These are phyloP conservation scores for Elongisporangium undulatum DNA, from an alignment of 352 stramenopile genomes.

Conservation along the genomic window DNA sequence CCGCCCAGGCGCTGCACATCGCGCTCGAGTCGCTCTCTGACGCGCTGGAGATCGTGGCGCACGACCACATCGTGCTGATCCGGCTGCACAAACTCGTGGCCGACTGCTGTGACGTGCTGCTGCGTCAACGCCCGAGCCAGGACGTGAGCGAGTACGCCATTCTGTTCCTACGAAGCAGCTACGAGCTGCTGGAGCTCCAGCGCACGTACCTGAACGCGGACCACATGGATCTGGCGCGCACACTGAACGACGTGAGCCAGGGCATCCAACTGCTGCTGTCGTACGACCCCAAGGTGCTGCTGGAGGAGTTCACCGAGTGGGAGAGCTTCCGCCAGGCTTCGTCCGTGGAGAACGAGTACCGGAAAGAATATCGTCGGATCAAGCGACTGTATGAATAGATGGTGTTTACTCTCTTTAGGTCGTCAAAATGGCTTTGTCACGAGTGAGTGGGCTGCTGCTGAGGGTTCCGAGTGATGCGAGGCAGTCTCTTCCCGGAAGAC, in stretches of 20 bases:
- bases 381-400: conserved; percentile 89
- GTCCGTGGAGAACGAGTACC: conserved; percentile 84
- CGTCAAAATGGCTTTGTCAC: neutral
- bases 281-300: conserved; percentile 76
- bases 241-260: conserved; percentile 90
- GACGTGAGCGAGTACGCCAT: conserved; percentile 83
- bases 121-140: conserved; percentile 52
- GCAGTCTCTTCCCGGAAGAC: too few relatives aligned
- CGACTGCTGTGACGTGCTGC: conserved; percentile 84
- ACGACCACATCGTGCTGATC: conserved; percentile 87
- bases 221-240: conserved; percentile 90
- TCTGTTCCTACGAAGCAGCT: conserved; percentile 83
- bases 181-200: conserved; percentile 89
- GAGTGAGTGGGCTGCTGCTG: conserved; percentile 1
- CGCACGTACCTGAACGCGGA: conserved; percentile 70
- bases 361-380: conserved; percentile 89
- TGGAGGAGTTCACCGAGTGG: conserved; percentile 84
- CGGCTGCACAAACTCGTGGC: conserved; percentile 89
- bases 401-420: conserved; percentile 2
- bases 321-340: conserved; percentile 86
- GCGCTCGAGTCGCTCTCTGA: conserved; percentile 81
- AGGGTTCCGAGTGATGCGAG: too few relatives aligned
- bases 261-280: conserved; percentile 89
- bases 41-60: conserved; percentile 73
- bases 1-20: conserved; percentile 48